Conservation (phyloP, 2,329 filamentous ascomycete genomes). For the Daldinia sp. region DNA sequence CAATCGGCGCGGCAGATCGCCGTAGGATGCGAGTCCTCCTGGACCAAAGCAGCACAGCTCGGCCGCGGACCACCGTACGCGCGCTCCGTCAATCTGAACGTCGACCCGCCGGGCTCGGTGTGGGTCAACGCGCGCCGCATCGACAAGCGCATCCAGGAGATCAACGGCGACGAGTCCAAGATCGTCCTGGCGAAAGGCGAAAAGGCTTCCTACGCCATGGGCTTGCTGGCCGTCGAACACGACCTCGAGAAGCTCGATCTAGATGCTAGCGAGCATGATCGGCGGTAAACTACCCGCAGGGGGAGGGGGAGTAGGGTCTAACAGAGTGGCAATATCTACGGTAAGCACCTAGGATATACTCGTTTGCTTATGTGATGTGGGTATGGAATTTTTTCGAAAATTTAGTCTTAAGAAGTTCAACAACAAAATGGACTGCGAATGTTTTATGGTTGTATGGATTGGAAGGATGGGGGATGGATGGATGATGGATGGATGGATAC, state of each 20-base stretch:
- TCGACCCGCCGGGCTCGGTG: constrained; percentile 55
- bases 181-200: constrained; percentile 73
- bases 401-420: not conserved
- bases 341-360: too few species aligned
- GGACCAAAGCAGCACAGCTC: constrained; percentile 79
- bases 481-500: not conserved
- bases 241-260: constrained; percentile 76
- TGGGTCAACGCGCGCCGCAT: constrained; percentile 65
- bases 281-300: constrained; percentile 16
- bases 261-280: constrained; percentile 54
- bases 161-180: constrained; percentile 55
- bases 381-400: not conserved
- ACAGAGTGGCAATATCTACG: too few species aligned
- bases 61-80: constrained; percentile 82
- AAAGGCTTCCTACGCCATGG: constrained; percentile 80
- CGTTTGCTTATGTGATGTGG: not conserved
- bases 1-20: constrained; percentile 85
- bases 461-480: not conserved
- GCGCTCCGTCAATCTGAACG: constrained; percentile 56
- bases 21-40: constrained; percentile 84
- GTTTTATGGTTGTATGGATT: not conserved
- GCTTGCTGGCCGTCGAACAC: constrained; percentile 80
- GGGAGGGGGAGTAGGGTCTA: too few species aligned
- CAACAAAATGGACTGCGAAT: not conserved
- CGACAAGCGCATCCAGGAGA: constrained; percentile 64